Conservation (phyloP, 345 rosid genomes). For the Arabidopsis suecica region DNA sequence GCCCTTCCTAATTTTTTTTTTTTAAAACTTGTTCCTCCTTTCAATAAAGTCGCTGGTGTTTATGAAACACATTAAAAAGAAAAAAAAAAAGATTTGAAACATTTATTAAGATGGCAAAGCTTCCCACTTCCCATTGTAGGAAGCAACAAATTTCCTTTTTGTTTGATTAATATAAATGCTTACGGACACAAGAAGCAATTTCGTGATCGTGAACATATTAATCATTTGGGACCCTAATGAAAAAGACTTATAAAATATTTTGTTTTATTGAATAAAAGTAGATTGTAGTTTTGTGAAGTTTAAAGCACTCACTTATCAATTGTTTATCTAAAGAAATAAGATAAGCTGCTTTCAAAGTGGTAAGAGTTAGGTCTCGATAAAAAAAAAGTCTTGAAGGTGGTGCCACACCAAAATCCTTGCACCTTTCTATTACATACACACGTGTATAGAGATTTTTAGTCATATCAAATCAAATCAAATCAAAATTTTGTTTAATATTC, state of each 20-base stretch:
- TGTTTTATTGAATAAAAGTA: conserved; percentile 19
- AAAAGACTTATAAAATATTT: conserved; percentile 28
- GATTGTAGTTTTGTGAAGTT: conserved; percentile 35
- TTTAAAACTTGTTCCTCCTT: background rate
- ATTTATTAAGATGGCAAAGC: conserved; percentile 35
- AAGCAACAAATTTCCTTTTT: conserved; percentile 41
- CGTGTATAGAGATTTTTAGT: conserved; percentile 31
- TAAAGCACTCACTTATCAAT: conserved; percentile 36
- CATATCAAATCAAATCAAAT: conserved; percentile 2
- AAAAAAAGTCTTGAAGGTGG: conserved; percentile 27
- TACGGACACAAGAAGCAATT: conserved; percentile 30
- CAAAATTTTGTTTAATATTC: background rate
- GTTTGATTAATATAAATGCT: conserved; percentile 44
- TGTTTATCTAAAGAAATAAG: conserved; percentile 26
- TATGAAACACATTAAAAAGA: conserved; percentile 22
- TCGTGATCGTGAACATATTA: conserved; percentile 37
- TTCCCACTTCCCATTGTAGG: conserved; percentile 43
- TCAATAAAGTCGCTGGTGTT: conserved; percentile 17
- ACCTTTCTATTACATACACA: conserved; percentile 26
- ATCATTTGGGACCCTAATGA: conserved; percentile 45
- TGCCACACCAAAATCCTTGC: conserved; percentile 30
- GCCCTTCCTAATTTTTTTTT: too few species aligned
- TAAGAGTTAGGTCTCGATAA: conserved; percentile 40
- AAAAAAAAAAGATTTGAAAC: background rate
- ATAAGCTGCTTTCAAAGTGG: conserved; percentile 46